These are phyloP conservation scores for Chrysosporium queenslandicum DNA, from an alignment of 2,329 filamentous ascomycete genomes.

Conservation along the genomic window DNA sequence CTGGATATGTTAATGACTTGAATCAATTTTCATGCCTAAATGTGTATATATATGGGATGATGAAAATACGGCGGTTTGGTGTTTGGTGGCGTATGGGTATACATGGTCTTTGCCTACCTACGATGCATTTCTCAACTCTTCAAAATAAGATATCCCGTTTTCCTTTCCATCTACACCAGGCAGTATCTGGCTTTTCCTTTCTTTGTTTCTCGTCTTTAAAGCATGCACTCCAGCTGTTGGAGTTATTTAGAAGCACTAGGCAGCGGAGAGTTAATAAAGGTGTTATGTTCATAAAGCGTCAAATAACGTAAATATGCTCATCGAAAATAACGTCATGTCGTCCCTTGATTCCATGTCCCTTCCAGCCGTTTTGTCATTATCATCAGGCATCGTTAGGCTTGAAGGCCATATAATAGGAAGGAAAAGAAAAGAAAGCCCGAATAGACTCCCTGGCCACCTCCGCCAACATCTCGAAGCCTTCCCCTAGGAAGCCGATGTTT, in stretches of 20 bases:
- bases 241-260: too few relatives aligned
- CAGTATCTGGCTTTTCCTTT: too few relatives aligned
- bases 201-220: too few relatives aligned
- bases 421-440: not conserved
- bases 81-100: not conserved
- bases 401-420: not conserved
- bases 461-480: too few relatives aligned
- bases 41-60: not conserved
- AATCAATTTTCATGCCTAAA: too few relatives aligned
- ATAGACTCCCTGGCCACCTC: not conserved
- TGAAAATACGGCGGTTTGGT: not conserved
- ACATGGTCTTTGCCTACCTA: too few relatives aligned
- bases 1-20: too few relatives aligned
- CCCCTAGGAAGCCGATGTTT: not conserved
- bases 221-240: too few relatives aligned
- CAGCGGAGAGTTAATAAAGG: too few relatives aligned
- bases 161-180: not conserved
- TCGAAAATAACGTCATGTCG: not conserved
- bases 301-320: not conserved
- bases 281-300: not conserved
- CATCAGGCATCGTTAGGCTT: not conserved
- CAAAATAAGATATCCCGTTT: not conserved
- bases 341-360: not conserved
- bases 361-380: not conserved
- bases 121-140: slow-evolving; percentile 1